phyloP scores from a whole-genome alignment of 2,329 filamentous ascomycete species.

The Sclerotinia subarctica region DNA sequence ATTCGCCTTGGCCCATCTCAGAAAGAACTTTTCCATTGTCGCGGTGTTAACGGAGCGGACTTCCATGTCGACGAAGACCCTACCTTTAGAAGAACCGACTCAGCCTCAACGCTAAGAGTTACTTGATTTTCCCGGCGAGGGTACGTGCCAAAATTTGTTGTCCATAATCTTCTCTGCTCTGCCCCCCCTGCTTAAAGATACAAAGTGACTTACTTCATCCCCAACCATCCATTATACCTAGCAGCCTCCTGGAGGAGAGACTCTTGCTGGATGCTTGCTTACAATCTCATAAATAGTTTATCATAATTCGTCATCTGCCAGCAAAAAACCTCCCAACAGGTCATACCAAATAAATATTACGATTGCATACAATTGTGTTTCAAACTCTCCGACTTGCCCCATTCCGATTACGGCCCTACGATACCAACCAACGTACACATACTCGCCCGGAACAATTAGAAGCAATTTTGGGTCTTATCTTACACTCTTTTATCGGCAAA shows the following conservation, averaged over 20 bases:
- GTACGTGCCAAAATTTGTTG: background rate
- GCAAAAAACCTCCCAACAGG: background rate
- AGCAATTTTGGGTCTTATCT: background rate
- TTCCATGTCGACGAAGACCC: slow-evolving; percentile 9
- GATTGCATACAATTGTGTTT: background rate
- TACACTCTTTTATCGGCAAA: background rate
- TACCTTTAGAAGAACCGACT: slow-evolving; percentile 2
- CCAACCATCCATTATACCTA: background rate
- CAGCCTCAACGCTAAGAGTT: background rate
- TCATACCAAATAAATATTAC: background rate
- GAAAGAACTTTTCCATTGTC: slow-evolving; percentile 2
- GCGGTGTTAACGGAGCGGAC: background rate
- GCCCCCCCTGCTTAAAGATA: background rate
- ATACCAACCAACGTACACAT: background rate
- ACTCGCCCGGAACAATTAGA: background rate
- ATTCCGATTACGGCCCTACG: background rate
- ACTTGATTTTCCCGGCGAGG: background rate
- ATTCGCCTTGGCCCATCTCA: background rate
- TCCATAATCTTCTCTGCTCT: no score
- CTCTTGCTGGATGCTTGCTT: background rate
- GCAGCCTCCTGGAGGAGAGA: background rate
- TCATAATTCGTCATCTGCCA: background rate
- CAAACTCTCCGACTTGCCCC: background rate
- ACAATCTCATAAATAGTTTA: background rate
- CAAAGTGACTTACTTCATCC: slow-evolving; percentile 3